phyloP scores from a whole-genome alignment of 1,284 basidiomycete species.

The Sutorius eximius region DNA sequence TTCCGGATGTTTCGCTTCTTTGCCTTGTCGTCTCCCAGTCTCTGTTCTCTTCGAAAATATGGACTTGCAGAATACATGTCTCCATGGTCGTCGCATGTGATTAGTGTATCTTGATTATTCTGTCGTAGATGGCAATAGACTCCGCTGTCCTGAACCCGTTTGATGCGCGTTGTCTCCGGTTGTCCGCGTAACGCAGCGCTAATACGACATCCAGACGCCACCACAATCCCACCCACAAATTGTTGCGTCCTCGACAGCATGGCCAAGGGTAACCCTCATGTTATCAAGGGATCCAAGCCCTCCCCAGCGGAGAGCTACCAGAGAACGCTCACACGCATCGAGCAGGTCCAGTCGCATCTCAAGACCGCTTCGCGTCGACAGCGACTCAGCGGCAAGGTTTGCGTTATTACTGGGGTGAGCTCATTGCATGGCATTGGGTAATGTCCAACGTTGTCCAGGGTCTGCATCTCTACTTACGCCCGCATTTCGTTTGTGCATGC shows the following conservation, averaged over 20 bases:
- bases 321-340: constrained; percentile 61
- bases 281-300: constrained; percentile 11
- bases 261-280: constrained; percentile 18
- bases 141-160: neutral
- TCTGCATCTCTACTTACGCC: constrained; percentile 12
- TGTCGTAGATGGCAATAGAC: constrained; percentile 16
- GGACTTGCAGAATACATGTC: constrained; percentile 9
- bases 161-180: neutral
- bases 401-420: constrained; percentile 85
- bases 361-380: constrained; percentile 51
- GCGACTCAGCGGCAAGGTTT: constrained; percentile 80
- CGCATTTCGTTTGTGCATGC: constrained; percentile 7
- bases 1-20: constrained; percentile 2
- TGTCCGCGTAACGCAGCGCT: neutral
- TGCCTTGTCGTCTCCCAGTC: constrained; percentile 4
- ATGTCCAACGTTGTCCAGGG: constrained; percentile 8
- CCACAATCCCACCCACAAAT: neutral
- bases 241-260: constrained; percentile 12
- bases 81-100: neutral
- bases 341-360: constrained; percentile 73
- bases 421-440: constrained; percentile 86
- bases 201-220: neutral
- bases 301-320: constrained; percentile 49
- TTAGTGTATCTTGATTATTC: constrained; percentile 8
- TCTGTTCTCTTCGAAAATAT: constrained; percentile 15